Evolutionary conservation across 306 rosid species (phyloP).

Genomic region (Prunus salicina): DNA sequence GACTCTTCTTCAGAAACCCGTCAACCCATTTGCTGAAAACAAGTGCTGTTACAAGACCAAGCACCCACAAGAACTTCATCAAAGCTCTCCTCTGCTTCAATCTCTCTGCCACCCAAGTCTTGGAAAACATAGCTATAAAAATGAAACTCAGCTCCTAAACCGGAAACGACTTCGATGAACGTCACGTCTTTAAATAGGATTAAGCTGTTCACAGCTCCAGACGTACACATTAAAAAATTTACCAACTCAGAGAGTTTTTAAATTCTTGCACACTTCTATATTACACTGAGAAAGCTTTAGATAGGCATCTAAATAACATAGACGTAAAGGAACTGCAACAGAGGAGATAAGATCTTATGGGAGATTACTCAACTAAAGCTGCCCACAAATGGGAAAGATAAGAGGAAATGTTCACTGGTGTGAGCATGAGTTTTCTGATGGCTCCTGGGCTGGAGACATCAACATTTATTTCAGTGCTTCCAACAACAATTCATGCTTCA

Average conservation of each 20-base stretch:
- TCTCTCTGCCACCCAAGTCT: conserved; percentile 17
- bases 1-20: conserved; percentile 34
- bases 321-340: neutral
- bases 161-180: neutral
- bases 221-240: no score
- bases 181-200: neutral
- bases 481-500: neutral
- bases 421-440: no score
- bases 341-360: neutral
- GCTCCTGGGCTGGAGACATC: neutral
- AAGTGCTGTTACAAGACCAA: conserved; percentile 34
- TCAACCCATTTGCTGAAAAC: conserved; percentile 45
- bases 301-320: neutral
- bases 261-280: no score
- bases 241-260: neutral
- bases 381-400: neutral
- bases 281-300: no score
- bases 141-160: neutral
- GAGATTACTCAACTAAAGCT: neutral
- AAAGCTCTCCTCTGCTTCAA: conserved; percentile 29
- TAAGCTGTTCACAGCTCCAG: neutral
- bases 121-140: neutral
- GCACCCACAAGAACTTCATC: conserved; percentile 39
- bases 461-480: no score
- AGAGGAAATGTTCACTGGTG: no score